Evolutionary conservation across 192 early-diverging fungal genomes (phyloP).

Genomic region (Chytriomyces sp.): DNA sequence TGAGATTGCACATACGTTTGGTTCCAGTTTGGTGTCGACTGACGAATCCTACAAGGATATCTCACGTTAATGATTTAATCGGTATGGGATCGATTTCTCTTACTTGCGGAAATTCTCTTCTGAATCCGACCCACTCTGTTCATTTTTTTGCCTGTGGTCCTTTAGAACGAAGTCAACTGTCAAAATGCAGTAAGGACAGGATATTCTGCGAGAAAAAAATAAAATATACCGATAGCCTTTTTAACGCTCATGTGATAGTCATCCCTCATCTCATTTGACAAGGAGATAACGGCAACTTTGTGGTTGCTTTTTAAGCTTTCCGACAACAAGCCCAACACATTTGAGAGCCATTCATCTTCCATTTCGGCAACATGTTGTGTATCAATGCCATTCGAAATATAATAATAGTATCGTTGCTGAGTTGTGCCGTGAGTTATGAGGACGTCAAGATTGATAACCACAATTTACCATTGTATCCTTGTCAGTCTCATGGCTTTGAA

Average conservation of each 20-base stretch:
- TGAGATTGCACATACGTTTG: constrained; percentile 37
- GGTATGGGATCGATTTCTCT: background rate
- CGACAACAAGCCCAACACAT: constrained; percentile 57
- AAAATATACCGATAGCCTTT: constrained; percentile 58
- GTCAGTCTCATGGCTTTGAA: constrained; percentile 24
- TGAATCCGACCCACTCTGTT: constrained; percentile 23
- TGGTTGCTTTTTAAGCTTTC: constrained; percentile 45
- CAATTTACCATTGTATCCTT: constrained; percentile 33
- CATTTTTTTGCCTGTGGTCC: constrained; percentile 59
- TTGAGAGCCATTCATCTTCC: constrained; percentile 60
- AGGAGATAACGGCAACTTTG: constrained; percentile 37
- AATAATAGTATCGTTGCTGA: constrained; percentile 70
- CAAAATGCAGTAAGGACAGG: background rate
- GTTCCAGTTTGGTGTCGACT: constrained; percentile 54
- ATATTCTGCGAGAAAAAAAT: background rate
- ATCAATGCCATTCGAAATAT: constrained; percentile 66
- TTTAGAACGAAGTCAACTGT: constrained; percentile 68
- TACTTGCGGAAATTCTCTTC: constrained; percentile 49
- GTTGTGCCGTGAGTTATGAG: background rate
- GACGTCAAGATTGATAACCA: constrained; percentile 14
- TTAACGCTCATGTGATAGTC: constrained; percentile 71
- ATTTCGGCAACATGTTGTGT: constrained; percentile 65
- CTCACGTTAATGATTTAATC: background rate
- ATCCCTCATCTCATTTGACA: constrained; percentile 63
- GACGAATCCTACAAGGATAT: constrained; percentile 37